Conservation (phyloP, 2,329 filamentous ascomycete genomes). For the Ceratocystis lukuohia region DNA sequence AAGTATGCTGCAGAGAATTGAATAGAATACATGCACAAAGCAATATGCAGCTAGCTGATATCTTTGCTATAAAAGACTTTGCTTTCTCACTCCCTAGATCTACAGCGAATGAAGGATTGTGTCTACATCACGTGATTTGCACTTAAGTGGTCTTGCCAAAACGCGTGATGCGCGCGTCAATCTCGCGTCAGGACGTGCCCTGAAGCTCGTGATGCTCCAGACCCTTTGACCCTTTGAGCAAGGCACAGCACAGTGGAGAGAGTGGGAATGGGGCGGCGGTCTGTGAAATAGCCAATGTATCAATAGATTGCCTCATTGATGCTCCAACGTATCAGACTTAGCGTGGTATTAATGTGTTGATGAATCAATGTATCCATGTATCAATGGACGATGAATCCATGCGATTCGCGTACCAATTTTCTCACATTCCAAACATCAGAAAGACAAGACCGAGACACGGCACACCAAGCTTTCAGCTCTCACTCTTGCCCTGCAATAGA, state of each 20-base stretch:
- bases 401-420: background rate
- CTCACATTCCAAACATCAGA: background rate
- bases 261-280: too few species aligned
- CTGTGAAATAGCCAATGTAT: background rate
- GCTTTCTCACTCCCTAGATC: too few species aligned
- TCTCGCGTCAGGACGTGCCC: background rate
- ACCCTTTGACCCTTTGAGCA: too few species aligned
- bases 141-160: background rate
- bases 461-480: background rate
- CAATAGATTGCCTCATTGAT: background rate
- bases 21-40: too few species aligned
- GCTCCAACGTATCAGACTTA: background rate
- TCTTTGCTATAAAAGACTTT: too few species aligned
- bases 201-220: background rate
- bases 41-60: too few species aligned
- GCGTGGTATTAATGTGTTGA: background rate
- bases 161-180: background rate
- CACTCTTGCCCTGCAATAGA: background rate
- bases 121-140: background rate
- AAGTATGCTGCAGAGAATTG: background rate
- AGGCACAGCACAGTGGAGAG: too few species aligned
- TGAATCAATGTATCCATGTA: background rate
- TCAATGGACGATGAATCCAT: background rate
- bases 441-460: background rate
- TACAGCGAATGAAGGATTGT: background rate